A percentile compares a stretch with the other conserved stretches of the same genome.
These are phyloP conservation scores for Sugiyamaella novakii DNA, from an alignment of 1,139 yeast species.

Conservation along the genomic window DNA sequence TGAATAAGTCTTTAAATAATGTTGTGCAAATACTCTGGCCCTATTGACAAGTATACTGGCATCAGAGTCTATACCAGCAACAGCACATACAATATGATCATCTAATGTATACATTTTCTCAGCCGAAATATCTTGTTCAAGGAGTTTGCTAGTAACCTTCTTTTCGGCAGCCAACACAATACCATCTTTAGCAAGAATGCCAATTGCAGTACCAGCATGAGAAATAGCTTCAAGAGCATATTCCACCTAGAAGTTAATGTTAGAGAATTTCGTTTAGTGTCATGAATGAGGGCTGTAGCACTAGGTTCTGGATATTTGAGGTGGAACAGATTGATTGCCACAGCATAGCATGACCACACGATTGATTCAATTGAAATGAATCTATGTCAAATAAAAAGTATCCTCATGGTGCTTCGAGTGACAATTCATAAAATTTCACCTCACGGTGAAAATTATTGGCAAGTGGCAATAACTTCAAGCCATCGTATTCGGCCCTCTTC, in stretches of 20 bases:
- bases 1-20: constrained; percentile 78
- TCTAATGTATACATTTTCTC: constrained; percentile 88
- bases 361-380: too few species aligned
- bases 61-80: constrained; percentile 98
- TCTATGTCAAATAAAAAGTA: too few species aligned
- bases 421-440: too few species aligned
- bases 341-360: too few species aligned
- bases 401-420: too few species aligned
- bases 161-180: constrained; percentile 96
- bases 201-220: constrained; percentile 97
- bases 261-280: background rate
- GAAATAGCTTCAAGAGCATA: constrained; percentile 97
- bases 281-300: too few species aligned
- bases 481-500: too few species aligned
- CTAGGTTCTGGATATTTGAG: too few species aligned
- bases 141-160: constrained; percentile 85
- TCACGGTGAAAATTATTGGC: too few species aligned
- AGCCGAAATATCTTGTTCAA: constrained; percentile 91
- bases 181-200: constrained; percentile 88
- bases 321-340: too few species aligned
- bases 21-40: constrained; percentile 86
- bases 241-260: constrained; percentile 59
- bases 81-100: constrained; percentile 87
- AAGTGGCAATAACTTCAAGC: constrained; percentile 2
- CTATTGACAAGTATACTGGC: constrained; percentile 88